A percentile compares a stretch with the other conserved stretches of the same genome.
Evolutionary conservation across 148 eudicot genomes (phyloP).

Genomic region (Nepenthes mirabilis): DNA sequence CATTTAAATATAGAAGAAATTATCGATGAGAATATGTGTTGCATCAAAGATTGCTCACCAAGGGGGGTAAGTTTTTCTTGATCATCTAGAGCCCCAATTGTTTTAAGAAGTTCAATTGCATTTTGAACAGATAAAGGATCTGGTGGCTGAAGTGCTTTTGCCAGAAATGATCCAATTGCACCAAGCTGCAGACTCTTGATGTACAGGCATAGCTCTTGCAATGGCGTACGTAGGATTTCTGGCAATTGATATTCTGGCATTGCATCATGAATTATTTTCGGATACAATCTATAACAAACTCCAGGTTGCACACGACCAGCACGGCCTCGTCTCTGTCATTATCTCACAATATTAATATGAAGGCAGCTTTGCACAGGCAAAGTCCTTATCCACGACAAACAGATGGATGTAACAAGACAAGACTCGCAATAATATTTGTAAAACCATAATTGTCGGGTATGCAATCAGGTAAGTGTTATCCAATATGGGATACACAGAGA

Average conservation of each 20-base stretch:
- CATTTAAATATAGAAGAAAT: background rate
- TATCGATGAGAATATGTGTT: background rate
- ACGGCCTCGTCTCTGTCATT: constrained; percentile 85
- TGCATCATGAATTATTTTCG: constrained; percentile 66
- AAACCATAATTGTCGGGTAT: too few species aligned
- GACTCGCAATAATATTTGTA: too few species aligned
- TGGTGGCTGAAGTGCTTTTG: constrained; percentile 98
- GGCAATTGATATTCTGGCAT: constrained; percentile 95
- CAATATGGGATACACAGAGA: background rate
- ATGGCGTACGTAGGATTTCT: constrained; percentile 91
- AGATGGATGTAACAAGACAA: too few species aligned
- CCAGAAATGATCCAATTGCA: constrained; percentile 55
- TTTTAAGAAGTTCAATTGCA: constrained; percentile 88
- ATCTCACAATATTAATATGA: background rate
- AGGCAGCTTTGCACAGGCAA: too few species aligned
- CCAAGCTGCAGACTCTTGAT: constrained; percentile 91
- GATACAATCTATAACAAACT: constrained; percentile 85
- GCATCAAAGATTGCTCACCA: constrained; percentile 27
- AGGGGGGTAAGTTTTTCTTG: constrained; percentile 89
- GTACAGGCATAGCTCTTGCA: constrained; percentile 87
- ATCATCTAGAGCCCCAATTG: constrained; percentile 92
- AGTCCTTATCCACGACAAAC: too few species aligned
- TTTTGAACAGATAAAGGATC: constrained; percentile 86
- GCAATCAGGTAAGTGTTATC: too few species aligned
- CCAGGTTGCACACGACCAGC: constrained; percentile 98